Evolutionary conservation across 83 land plant genomes (phyloP), one percentile per base, ranked within the genome.

Genomic region (Picea abies): DNA sequence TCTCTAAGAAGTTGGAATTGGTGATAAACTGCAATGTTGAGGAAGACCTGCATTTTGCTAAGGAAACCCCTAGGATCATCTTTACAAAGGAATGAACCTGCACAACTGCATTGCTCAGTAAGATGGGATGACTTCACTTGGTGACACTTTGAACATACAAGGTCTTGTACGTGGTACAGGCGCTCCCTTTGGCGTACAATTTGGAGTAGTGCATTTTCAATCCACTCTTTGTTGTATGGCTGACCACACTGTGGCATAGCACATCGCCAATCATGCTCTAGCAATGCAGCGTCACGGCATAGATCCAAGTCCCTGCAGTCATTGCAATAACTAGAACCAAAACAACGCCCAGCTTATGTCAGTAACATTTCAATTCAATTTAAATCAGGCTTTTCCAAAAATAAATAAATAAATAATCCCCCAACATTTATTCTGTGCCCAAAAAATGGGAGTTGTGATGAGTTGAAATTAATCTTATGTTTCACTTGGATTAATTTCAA

Each of bases 241-340:
- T 98, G 99, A 12, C 98, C 97, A 90, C 99, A 98, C 47, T 89
- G 92, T 37, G 97, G 97, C 60, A 92, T 90, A 35, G 89, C 88
- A 84, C 99, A 98, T 23, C 91, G 88, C 99, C 98, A 98, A 41
- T 96, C 96, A 71, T 87, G 88, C 72, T 91, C 94, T 10, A 89
- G 81, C 77, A 96, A 83, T 44, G 99, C 87, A 29, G 94, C 85
- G 84, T 98, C 99, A 25, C 97, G 93, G 69, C 96, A 91, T 25
- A 98, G 85, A 75, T 98, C 98, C 63, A 98, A 87, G 82, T 98
- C 99, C 83, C 99, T 83, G 85, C 97, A 93, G 80, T 98, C 99
- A 83, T 98, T 96, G 85, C 99, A 98, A 81, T 96, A 96, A 79
- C 99, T 97, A 95, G 44, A 80, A 80, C 71, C 22, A 17, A 32